These are phyloP conservation scores for Cafeteria roenbergensis DNA, from an alignment of 108 stramenopile species.

Conservation along the genomic window DNA sequence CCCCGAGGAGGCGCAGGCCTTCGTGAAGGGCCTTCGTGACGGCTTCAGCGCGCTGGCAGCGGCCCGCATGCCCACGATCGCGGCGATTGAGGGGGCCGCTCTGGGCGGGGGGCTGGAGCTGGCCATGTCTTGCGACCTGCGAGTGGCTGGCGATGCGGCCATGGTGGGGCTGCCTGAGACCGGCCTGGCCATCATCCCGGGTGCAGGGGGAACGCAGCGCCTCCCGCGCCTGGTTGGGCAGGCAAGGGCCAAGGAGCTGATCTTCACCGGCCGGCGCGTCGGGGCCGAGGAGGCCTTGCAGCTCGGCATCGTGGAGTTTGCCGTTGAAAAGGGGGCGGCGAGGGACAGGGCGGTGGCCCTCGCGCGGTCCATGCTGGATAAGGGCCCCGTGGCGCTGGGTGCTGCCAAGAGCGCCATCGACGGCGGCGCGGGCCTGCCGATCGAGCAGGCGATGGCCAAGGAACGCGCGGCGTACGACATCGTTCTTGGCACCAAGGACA, in stretches of 20 bases:
- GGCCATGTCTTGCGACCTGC: constrained; percentile 76
- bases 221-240: constrained; percentile 70
- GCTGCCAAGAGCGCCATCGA: constrained; percentile 61
- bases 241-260: constrained; percentile 59
- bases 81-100: constrained; percentile 69
- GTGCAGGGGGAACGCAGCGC: constrained; percentile 90
- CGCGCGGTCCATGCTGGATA: constrained; percentile 46
- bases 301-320: constrained; percentile 49
- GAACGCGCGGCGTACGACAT: constrained; percentile 47
- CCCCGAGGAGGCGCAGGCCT: constrained; percentile 41
- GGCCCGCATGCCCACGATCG: constrained; percentile 77
- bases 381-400: constrained; percentile 58
- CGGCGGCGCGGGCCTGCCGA: constrained; percentile 36
- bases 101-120: constrained; percentile 89
- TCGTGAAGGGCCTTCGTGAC: constrained; percentile 43
- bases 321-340: constrained; percentile 21
- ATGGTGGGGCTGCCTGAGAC: constrained; percentile 82
- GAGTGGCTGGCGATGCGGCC: constrained; percentile 49
- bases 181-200: constrained; percentile 81
- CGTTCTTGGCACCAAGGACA: constrained; percentile 50
- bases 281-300: constrained; percentile 39
- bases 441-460: constrained; percentile 48
- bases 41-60: constrained; percentile 44
- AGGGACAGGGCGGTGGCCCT: constrained; percentile 29
- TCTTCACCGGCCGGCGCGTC: constrained; percentile 56